Evolutionary conservation across 495 filamentous ascomycete species (phyloP).

Genomic region (Filosporella fistucella): DNA sequence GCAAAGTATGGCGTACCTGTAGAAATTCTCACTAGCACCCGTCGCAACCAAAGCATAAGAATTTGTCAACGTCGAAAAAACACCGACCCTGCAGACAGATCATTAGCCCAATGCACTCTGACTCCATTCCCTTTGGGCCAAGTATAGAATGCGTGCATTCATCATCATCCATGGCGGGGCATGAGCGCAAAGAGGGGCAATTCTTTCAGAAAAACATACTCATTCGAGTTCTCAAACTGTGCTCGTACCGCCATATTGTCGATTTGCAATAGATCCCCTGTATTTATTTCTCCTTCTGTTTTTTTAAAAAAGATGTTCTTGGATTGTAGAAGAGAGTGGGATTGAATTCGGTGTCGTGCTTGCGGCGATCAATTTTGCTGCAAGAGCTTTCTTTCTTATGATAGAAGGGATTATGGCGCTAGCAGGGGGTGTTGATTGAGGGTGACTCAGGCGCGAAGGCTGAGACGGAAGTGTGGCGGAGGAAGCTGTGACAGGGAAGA

Average conservation of each 20-base stretch:
- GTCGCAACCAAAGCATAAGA: conserved; percentile 90
- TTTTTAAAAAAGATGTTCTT: conserved; percentile 9
- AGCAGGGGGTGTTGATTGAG: background rate
- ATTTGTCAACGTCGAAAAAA: conserved; percentile 94
- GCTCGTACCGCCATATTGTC: conserved; percentile 72
- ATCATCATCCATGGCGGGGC: conserved; percentile 10
- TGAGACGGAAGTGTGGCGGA: background rate
- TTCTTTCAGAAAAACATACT: conserved; percentile 70
- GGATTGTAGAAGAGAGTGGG: background rate
- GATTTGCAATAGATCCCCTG: conserved; percentile 13
- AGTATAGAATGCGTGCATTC: too few species aligned
- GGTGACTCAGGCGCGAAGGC: conserved; percentile 6
- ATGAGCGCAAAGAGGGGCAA: conserved; percentile 11
- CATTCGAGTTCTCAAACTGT: conserved; percentile 98
- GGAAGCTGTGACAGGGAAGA: background rate
- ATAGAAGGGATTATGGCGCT: background rate
- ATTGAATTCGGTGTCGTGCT: background rate
- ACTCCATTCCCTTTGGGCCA: too few species aligned
- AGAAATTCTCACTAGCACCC: conserved; percentile 97
- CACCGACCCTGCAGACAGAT: conserved; percentile 70
- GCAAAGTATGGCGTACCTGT: conserved; percentile 48
- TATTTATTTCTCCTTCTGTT: conserved; percentile 11
- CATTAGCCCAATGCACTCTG: conserved; percentile 1
- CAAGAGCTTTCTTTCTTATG: conserved; percentile 6
- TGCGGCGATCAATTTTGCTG: background rate